Percentiles rank a stretch among this genome's conserved stretches.
Conservation (phyloP, 306 rosid species). For the Arachis hypogaea region DNA sequence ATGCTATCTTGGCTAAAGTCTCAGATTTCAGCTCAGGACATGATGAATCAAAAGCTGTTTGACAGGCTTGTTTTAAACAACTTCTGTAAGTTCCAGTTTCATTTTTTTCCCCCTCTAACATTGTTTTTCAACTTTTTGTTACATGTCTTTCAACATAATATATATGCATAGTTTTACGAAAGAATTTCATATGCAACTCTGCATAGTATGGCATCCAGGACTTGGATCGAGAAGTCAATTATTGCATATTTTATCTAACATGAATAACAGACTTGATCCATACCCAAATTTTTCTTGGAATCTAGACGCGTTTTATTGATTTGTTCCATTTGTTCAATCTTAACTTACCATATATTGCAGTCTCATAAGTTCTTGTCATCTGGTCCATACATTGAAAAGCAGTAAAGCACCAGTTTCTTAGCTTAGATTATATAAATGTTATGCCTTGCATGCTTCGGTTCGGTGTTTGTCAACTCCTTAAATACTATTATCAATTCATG, state of each 20-base stretch:
- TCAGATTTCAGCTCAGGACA: slow-evolving; percentile 74
- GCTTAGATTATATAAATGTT: neutral
- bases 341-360: slow-evolving; percentile 1
- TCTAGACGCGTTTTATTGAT: neutral
- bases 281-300: too few relatives aligned
- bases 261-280: neutral
- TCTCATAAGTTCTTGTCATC: neutral
- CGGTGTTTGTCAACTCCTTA: slow-evolving; percentile 16
- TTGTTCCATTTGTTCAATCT: slow-evolving; percentile 6
- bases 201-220: neutral
- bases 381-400: slow-evolving; percentile 3
- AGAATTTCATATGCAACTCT: slow-evolving; percentile 1
- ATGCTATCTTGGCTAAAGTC: slow-evolving; percentile 67
- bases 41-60: slow-evolving; percentile 70
- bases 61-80: slow-evolving; percentile 79
- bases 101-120: neutral
- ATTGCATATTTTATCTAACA: slow-evolving; percentile 6
- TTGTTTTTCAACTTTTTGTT: slow-evolving; percentile 1
- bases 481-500: neutral
- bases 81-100: slow-evolving; percentile 58
- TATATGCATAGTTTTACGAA: neutral
- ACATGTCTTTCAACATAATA: neutral
- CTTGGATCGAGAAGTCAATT: neutral
- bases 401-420: neutral
- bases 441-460: neutral